These are phyloP conservation scores for Phytophthora constricta DNA, from an alignment of 352 stramenopile genomes.

Conservation along the genomic window DNA sequence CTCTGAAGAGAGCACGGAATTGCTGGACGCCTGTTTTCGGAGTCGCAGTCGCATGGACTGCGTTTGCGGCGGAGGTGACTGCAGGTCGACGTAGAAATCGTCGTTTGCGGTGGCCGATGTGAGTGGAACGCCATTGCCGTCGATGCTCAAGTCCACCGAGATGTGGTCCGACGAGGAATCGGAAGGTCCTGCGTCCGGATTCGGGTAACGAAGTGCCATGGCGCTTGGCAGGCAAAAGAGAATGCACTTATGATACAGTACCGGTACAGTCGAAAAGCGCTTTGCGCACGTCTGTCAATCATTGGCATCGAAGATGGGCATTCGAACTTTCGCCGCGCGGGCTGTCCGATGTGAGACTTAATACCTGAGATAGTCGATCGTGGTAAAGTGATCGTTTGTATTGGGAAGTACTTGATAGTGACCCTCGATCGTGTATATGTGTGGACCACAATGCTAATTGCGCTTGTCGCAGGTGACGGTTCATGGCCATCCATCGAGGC, in stretches of 20 bases:
- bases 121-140: conserved; percentile 21
- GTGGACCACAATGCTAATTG: not conserved
- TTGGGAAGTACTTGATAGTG: not conserved
- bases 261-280: not conserved
- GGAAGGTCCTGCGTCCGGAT: not conserved
- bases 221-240: too few species aligned
- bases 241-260: too few species aligned
- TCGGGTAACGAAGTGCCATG: not conserved
- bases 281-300: not conserved
- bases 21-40: conserved; percentile 33
- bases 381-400: not conserved
- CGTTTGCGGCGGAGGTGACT: conserved; percentile 34
- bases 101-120: conserved; percentile 24
- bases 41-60: conserved; percentile 53
- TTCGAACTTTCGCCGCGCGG: too few species aligned
- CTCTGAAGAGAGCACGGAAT: conserved; percentile 21
- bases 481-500: not conserved
- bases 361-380: not conserved
- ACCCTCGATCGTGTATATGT: not conserved
- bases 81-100: conserved; percentile 37
- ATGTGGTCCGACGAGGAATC: conserved; percentile 21
- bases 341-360: too few species aligned
- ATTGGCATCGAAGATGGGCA: not conserved
- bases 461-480: not conserved
- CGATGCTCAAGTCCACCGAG: conserved; percentile 28